phyloP scores from a whole-genome alignment of 1,139 yeast genomes.

The Sugiyamaella grinbergsii region DNA sequence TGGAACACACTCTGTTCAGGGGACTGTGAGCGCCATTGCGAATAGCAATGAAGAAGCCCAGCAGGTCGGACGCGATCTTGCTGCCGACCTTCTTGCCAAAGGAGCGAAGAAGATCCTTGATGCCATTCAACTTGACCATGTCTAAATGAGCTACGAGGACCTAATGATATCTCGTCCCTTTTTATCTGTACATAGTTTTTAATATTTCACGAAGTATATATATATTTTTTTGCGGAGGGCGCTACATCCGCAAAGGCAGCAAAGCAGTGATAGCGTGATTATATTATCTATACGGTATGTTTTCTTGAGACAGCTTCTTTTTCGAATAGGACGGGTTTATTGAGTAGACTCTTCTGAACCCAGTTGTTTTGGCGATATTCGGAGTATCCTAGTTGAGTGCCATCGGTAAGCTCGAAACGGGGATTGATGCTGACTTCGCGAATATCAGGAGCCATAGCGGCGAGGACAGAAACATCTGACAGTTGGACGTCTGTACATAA shows the following conservation, averaged over 20 bases:
- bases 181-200: constrained; percentile 18
- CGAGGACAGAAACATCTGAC: neutral
- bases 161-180: constrained; percentile 1
- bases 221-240: constrained; percentile 6
- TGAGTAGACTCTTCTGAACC: constrained; percentile 9
- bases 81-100: constrained; percentile 61
- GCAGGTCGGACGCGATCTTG: constrained; percentile 68
- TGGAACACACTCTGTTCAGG: constrained; percentile 70
- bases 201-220: constrained; percentile 5
- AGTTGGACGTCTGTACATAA: constrained; percentile 1
- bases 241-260: too few species aligned
- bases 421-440: constrained; percentile 2
- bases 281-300: constrained; percentile 2
- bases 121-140: constrained; percentile 64
- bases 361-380: neutral
- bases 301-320: neutral
- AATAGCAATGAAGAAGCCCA: constrained; percentile 64
- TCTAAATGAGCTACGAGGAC: too few species aligned
- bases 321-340: constrained; percentile 3
- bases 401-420: neutral
- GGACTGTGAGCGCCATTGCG: constrained; percentile 44
- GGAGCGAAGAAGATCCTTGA: constrained; percentile 88
- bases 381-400: constrained; percentile 1
- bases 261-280: neutral
- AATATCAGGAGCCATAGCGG: neutral